Conservation (phyloP, 2,329 filamentous ascomycete genomes). For the Knufia petricola region DNA sequence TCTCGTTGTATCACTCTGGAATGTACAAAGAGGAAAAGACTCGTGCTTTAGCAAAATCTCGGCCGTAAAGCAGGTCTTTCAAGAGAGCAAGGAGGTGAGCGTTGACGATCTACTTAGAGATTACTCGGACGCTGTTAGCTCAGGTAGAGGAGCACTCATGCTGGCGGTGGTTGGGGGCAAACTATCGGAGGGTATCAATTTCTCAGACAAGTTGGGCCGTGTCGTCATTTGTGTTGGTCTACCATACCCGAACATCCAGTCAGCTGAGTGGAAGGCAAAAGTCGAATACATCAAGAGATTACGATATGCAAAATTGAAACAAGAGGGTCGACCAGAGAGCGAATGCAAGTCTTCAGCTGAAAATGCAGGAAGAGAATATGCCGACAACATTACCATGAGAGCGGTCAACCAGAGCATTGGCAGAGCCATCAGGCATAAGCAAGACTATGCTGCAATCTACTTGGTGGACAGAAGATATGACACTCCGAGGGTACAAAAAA, state of each 20-base stretch:
- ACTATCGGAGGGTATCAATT: slow-evolving; percentile 96
- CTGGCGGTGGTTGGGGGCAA: slow-evolving; percentile 89
- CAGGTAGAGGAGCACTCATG: slow-evolving; percentile 61
- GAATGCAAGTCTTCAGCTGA: slow-evolving; percentile 29
- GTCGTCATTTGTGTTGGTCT: slow-evolving; percentile 86
- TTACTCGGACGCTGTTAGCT: slow-evolving; percentile 61
- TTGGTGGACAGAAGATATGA: slow-evolving; percentile 73
- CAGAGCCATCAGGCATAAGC: slow-evolving; percentile 74
- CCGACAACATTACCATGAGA: slow-evolving; percentile 92
- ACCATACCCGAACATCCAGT: slow-evolving; percentile 83
- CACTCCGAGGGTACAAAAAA: slow-evolving; percentile 60
- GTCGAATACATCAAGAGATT: slow-evolving; percentile 68
- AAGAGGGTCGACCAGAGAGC: slow-evolving; percentile 12
- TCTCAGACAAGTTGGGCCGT: slow-evolving; percentile 79
- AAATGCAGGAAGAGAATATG: slow-evolving; percentile 61
- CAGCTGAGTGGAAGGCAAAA: slow-evolving; percentile 86
- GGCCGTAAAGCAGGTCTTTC: slow-evolving; percentile 53
- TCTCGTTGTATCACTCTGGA: slow-evolving; percentile 58
- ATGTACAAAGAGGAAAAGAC: slow-evolving; percentile 27
- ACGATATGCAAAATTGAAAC: slow-evolving; percentile 14
- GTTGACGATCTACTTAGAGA: slow-evolving; percentile 61
- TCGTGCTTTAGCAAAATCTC: slow-evolving; percentile 13
- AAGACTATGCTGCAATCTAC: slow-evolving; percentile 84
- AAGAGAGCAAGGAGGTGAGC: slow-evolving; percentile 37
- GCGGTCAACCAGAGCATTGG: slow-evolving; percentile 96